Evolutionary conservation across 352 stramenopile genomes (phyloP), one percentile per base, ranked within the genome.

Genomic region (Globisporangium cederbergense): DNA sequence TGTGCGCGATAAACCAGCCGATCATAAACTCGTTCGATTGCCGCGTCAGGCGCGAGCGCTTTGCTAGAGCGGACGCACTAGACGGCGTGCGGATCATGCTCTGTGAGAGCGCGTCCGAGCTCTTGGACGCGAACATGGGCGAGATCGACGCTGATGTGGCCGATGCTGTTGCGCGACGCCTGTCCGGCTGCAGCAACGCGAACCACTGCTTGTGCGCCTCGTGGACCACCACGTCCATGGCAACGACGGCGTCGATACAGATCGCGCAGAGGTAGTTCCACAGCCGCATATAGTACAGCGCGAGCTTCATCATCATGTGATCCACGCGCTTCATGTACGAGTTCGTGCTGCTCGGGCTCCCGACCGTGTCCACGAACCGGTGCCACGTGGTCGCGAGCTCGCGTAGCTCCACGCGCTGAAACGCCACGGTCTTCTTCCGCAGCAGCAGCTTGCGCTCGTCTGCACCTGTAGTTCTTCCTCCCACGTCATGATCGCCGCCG

Each of bases 1-100:
- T 95, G 72, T 95, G 86, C 30, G 86, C 83, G 18, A 95, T 74
- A 58, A 95, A 95, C 86, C 86, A 95, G 51, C 79, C 86, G 46
- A 90, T 77, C 61, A 95, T 79, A 63, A 95, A 93, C 74, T 93
- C 84, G 67, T 93, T 93, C 67, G 83, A 91, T 58, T 84, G 68
- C 54, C 83, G 77, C 16, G 81, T 83, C 32, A 95, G 76, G 3
- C 85, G 79, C 40, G 75, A 72, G 8, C 83, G 79, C 53, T 87
- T 88, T 20, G 64, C 55, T 50, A 75, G 56, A 11, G 61, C 60
- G 14, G 51, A 42, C 0, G 30, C 52, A 20, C 57, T 55, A 8
- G 43, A 65, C 67, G 32, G 18, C 16, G 49, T 14, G 28, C 71
- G 60, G 22, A 83, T 57, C 68, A 80, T 79, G 16, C 62, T 63